Percentiles rank a stretch among this genome's conserved stretches.
These are phyloP conservation scores for Talaromyces proteolyticus DNA, from an alignment of 495 filamentous ascomycete species.

Conservation along the genomic window DNA sequence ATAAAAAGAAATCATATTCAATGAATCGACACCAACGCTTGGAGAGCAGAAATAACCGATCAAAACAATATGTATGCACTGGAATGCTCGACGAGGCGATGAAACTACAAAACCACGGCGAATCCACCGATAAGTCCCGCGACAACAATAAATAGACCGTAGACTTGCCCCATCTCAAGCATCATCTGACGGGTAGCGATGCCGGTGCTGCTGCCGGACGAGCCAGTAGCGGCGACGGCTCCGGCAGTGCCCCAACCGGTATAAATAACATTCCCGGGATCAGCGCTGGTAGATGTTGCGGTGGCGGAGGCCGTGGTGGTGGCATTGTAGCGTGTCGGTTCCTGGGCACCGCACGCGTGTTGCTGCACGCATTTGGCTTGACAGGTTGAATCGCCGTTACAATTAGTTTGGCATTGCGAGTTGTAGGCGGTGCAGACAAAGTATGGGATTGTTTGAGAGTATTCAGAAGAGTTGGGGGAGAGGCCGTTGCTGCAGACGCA, in stretches of 20 bases:
- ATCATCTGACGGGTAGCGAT: slow-evolving; percentile 29
- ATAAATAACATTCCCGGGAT: slow-evolving; percentile 27
- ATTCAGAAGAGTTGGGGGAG: slow-evolving; percentile 73
- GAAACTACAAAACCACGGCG: slow-evolving; percentile 48
- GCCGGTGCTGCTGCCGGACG: slow-evolving; percentile 16
- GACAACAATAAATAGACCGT: slow-evolving; percentile 50
- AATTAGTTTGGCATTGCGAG: slow-evolving; percentile 62
- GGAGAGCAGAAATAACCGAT: too few species aligned
- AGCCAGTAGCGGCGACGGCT: slow-evolving; percentile 23
- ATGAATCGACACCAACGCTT: too few species aligned
- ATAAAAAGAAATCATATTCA: too few species aligned
- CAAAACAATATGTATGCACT: neutral
- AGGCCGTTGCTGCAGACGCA: slow-evolving; percentile 72
- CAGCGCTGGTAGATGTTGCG: slow-evolving; percentile 24
- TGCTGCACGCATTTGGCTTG: slow-evolving; percentile 57
- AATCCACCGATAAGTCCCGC: slow-evolving; percentile 60
- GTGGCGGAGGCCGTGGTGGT: slow-evolving; percentile 38
- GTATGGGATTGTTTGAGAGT: slow-evolving; percentile 82
- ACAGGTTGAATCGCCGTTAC: slow-evolving; percentile 53
- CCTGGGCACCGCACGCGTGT: slow-evolving; percentile 76
- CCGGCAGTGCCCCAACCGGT: slow-evolving; percentile 45
- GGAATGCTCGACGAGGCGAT: neutral
- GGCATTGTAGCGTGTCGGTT: slow-evolving; percentile 56
- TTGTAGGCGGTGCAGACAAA: slow-evolving; percentile 70
- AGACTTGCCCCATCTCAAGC: slow-evolving; percentile 49